These are phyloP conservation scores for Galeopsis tetrahit DNA, from an alignment of 257 asterid species.

Conservation along the genomic window DNA sequence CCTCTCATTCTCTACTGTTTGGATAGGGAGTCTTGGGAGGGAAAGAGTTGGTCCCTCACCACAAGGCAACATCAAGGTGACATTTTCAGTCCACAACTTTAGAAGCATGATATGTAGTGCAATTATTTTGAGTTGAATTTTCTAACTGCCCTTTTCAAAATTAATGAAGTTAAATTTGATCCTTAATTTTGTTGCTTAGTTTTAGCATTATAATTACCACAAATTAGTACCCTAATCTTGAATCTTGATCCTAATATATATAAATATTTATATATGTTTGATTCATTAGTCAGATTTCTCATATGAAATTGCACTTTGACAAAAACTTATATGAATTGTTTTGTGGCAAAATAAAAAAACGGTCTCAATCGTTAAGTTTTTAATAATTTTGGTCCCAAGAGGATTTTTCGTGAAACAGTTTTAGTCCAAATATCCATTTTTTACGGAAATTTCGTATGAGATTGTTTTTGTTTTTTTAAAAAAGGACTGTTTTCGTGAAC, in stretches of 20 bases:
- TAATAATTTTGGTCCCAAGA: no score
- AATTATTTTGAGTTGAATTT: constrained; percentile 24
- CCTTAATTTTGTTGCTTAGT: neutral
- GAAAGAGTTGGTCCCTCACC: constrained; percentile 40
- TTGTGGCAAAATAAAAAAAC: no score
- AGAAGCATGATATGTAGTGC: constrained; percentile 27
- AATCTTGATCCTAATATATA: neutral
- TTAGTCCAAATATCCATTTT: no score
- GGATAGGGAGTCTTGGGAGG: constrained; percentile 4
- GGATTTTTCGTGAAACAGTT: no score
- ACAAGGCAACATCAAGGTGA: constrained; percentile 34
- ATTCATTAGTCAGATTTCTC: no score
- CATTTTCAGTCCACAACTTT: constrained; percentile 30
- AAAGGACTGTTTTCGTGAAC: no score
- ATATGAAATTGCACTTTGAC: no score
- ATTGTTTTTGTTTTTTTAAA: no score
- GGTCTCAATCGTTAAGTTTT: no score
- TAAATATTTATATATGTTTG: no score
- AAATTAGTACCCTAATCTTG: neutral
- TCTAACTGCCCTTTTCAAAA: constrained; percentile 12
- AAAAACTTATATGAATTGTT: no score
- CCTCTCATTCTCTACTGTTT: constrained; percentile 20
- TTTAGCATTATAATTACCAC: neutral
- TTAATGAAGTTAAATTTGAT: neutral
- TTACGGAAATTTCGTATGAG: no score